Evolutionary conservation across 2,329 filamentous ascomycete genomes (phyloP).

Genomic region (Pezicula carpinea): DNA sequence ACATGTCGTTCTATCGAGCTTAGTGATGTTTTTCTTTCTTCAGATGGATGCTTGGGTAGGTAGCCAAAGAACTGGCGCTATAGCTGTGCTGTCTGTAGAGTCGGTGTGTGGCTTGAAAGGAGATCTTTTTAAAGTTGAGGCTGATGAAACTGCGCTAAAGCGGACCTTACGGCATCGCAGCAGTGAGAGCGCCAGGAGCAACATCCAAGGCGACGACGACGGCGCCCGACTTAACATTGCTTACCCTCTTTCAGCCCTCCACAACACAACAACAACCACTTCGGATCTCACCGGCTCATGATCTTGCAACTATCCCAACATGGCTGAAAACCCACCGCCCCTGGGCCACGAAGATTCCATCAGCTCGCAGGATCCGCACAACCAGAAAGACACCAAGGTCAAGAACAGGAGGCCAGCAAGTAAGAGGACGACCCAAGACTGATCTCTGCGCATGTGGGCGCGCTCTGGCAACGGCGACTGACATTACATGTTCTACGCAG

Average conservation of each 20-base stretch:
- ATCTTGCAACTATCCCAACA: constrained; percentile 19
- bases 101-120: no score
- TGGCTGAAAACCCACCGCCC: constrained; percentile 24
- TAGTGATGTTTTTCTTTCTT: no score
- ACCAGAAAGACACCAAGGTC: constrained; percentile 64
- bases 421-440: constrained; percentile 37
- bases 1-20: no score
- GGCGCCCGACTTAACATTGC: background rate
- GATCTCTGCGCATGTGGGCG: constrained; percentile 3
- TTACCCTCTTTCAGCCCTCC: background rate
- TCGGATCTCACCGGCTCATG: constrained; percentile 13
- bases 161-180: no score
- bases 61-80: no score
- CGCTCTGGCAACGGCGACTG: constrained; percentile 14
- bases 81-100: no score
- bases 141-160: no score
- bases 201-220: background rate
- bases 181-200: background rate
- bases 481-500: constrained; percentile 39
- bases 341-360: constrained; percentile 42
- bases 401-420: constrained; percentile 92
- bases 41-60: no score
- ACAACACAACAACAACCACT: background rate
- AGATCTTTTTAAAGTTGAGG: no score
- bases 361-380: constrained; percentile 47